phyloP scores from a whole-genome alignment of 768 basidiomycete species.

The Russula virescens region DNA sequence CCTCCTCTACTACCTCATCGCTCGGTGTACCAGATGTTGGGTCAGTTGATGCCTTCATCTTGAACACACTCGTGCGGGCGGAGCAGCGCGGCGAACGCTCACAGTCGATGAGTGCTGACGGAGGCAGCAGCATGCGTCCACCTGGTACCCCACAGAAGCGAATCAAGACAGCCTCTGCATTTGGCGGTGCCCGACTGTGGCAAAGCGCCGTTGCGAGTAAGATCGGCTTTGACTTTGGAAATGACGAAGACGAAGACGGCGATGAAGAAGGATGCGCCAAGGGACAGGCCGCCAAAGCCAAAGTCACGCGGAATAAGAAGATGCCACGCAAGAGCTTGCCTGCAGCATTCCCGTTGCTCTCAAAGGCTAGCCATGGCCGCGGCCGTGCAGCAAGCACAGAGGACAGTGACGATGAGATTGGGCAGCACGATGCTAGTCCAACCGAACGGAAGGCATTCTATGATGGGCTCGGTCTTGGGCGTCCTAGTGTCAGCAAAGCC shows the following conservation, averaged over 20 bases:
- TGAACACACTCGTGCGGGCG: slow-evolving; percentile 55
- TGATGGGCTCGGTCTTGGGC: slow-evolving; percentile 60
- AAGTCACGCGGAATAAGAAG: slow-evolving; percentile 36
- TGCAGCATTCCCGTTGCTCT: slow-evolving; percentile 53
- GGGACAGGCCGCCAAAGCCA: slow-evolving; percentile 35
- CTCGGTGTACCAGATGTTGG: slow-evolving; percentile 25
- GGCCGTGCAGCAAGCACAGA: slow-evolving; percentile 28
- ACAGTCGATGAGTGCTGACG: slow-evolving; percentile 27
- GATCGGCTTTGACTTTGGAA: slow-evolving; percentile 43
- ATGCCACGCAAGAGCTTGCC: slow-evolving; percentile 70
- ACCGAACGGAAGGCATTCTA: slow-evolving; percentile 52
- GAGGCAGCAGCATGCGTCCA: slow-evolving; percentile 45
- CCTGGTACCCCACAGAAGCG: slow-evolving; percentile 84
- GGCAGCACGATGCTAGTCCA: slow-evolving; percentile 50
- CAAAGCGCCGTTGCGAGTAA: slow-evolving; percentile 73
- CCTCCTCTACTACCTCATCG: slow-evolving; percentile 41
- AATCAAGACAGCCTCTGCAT: slow-evolving; percentile 51
- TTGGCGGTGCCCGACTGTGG: slow-evolving; percentile 54
- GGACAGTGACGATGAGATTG: slow-evolving; percentile 55
- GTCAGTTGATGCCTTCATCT: slow-evolving; percentile 61
- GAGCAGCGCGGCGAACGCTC: slow-evolving; percentile 41
- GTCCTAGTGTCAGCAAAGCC: slow-evolving; percentile 36
- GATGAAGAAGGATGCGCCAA: slow-evolving; percentile 32
- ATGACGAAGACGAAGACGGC: slow-evolving; percentile 34
- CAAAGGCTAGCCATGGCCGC: slow-evolving; percentile 23